Percentiles rank a stretch among this genome's conserved stretches.
Evolutionary conservation across 2,329 filamentous ascomycete genomes (phyloP).

Genomic region (Penicillium crustosum): DNA sequence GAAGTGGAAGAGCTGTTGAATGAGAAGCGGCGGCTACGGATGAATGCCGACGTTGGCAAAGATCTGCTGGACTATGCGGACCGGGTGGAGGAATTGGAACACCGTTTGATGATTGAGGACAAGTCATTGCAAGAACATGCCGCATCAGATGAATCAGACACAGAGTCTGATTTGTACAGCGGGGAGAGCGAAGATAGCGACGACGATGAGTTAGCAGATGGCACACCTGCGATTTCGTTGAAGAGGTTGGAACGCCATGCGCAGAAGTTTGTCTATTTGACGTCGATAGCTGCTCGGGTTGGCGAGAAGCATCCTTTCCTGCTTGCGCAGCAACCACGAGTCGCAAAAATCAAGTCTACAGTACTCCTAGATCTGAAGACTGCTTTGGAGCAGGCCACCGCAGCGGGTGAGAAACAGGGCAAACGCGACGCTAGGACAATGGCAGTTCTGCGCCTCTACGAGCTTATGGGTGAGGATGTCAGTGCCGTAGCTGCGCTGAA

Average conservation of each 20-base stretch:
- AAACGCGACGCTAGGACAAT: slow-evolving; percentile 48
- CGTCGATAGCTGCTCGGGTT: slow-evolving; percentile 51
- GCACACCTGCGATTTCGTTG: slow-evolving; percentile 40
- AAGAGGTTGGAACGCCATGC: slow-evolving; percentile 56
- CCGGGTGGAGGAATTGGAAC: slow-evolving; percentile 60
- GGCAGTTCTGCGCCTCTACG: slow-evolving; percentile 60
- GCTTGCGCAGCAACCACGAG: slow-evolving; percentile 54
- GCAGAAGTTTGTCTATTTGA: slow-evolving; percentile 59
- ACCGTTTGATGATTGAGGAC: slow-evolving; percentile 66
- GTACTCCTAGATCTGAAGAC: slow-evolving; percentile 65
- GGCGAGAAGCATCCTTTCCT: slow-evolving; percentile 64
- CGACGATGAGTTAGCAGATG: slow-evolving; percentile 43
- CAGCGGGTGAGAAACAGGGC: slow-evolving; percentile 32
- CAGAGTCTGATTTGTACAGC: slow-evolving; percentile 38
- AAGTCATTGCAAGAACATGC: slow-evolving; percentile 20
- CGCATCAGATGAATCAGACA: slow-evolving; percentile 27
- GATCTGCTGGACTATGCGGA: slow-evolving; percentile 47
- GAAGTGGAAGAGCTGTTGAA: slow-evolving; percentile 63
- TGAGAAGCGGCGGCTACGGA: slow-evolving; percentile 66
- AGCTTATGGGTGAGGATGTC: slow-evolving; percentile 59
- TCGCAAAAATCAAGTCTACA: slow-evolving; percentile 60
- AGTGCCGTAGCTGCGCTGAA: slow-evolving; percentile 61
- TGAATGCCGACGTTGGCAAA: slow-evolving; percentile 63
- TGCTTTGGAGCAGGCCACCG: slow-evolving; percentile 59
- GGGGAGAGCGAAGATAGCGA: slow-evolving; percentile 38